phyloP scores from a whole-genome alignment of 495 filamentous ascomycete species.

The Aspergillus baeticus region DNA sequence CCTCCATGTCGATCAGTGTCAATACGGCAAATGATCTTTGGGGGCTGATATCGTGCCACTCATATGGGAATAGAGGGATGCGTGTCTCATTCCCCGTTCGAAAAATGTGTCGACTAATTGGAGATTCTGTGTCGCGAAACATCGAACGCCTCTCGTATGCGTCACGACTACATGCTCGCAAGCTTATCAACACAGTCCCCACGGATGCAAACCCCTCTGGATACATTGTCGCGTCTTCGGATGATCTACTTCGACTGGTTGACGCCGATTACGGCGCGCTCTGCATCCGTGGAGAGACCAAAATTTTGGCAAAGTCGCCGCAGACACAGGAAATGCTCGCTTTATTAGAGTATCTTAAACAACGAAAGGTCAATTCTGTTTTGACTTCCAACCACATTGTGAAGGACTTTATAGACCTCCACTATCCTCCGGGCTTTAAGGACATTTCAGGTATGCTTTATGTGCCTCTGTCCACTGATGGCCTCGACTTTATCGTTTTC shows the following conservation, averaged over 20 bases:
- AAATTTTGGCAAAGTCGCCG: constrained; percentile 73
- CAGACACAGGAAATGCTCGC: constrained; percentile 83
- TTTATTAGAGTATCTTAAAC: constrained; percentile 79
- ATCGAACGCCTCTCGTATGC: constrained; percentile 89
- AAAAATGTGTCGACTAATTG: constrained; percentile 91
- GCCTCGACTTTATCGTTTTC: constrained; percentile 87
- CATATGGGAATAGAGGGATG: constrained; percentile 80
- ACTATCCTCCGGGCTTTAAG: constrained; percentile 76
- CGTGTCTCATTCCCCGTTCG: constrained; percentile 87
- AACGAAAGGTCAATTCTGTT: constrained; percentile 75
- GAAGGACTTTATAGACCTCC: constrained; percentile 80
- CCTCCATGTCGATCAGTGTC: constrained; percentile 94
- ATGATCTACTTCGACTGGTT: constrained; percentile 82
- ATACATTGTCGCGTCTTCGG: constrained; percentile 89
- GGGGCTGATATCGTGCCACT: constrained; percentile 88
- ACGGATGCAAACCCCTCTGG: constrained; percentile 82
- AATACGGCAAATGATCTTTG: constrained; percentile 82
- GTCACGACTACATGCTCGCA: constrained; percentile 65
- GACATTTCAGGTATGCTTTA: constrained; percentile 79
- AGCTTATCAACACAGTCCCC: constrained; percentile 54
- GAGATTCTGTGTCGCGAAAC: constrained; percentile 83
- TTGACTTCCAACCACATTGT: constrained; percentile 73
- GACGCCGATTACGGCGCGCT: constrained; percentile 86
- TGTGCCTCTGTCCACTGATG: constrained; percentile 75
- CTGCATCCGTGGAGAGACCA: constrained; percentile 84